A percentile compares a stretch with the other conserved stretches of the same genome.
phyloP scores from a whole-genome alignment of 257 asterid species.

The Lycium ferocissimum region DNA sequence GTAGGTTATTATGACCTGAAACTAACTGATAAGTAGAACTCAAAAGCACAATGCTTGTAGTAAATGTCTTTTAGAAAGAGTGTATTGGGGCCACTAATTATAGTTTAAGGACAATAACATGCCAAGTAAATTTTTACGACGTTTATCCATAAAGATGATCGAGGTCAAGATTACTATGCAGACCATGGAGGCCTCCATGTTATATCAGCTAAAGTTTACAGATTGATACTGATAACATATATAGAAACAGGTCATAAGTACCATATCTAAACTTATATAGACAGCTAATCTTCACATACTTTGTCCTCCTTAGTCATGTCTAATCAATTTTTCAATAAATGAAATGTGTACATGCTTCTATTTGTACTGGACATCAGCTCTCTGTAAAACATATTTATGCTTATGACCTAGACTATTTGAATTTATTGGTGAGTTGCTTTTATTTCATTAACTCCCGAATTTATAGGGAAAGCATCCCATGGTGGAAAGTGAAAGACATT shows the following conservation, averaged over 20 bases:
- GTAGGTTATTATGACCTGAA: conserved; percentile 40
- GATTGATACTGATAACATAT: background rate
- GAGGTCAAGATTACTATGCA: background rate
- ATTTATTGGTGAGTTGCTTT: background rate
- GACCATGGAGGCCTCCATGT: background rate
- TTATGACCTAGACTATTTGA: background rate
- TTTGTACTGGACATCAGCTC: background rate
- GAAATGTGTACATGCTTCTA: background rate
- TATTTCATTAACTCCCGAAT: conserved; percentile 23
- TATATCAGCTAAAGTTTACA: background rate
- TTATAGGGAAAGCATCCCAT: conserved; percentile 72
- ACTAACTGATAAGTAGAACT: background rate
- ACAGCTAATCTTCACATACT: background rate
- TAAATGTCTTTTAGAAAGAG: background rate
- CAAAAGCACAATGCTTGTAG: background rate
- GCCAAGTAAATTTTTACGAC: background rate
- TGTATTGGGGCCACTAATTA: background rate
- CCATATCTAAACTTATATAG: background rate
- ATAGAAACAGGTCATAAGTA: background rate
- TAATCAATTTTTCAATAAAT: background rate
- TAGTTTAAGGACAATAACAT: background rate
- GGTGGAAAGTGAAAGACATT: conserved; percentile 97
- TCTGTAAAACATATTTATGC: background rate
- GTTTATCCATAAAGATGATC: background rate
- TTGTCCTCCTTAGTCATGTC: background rate